Base-by-base conservation (phyloP, 352 stramenopile genomes). In the Pythium oligandrum region DNA sequence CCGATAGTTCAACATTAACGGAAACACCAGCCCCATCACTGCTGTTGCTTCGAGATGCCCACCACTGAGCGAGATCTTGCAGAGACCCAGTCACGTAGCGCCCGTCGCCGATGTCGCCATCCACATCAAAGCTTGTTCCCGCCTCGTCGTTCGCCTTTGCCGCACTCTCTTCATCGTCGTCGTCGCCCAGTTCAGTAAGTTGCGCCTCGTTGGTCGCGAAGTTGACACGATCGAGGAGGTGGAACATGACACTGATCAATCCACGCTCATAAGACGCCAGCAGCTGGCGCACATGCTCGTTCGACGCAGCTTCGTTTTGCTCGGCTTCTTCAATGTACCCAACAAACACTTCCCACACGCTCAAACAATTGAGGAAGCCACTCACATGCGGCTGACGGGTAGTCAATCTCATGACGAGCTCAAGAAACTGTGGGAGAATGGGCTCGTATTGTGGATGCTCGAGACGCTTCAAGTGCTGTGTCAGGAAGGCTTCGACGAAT, bases 271-370 rank as follows among this genome's bases (percentile, higher is more conserved):
- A 93, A 0, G 78, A 71, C 0, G 63, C 73, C 9, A 93, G 59
- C 4, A 88, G 73, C 26, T 61, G 58, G 2, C 71, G 58, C 3
- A 76, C 56, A 1, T 55, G 68, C 10, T 87, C 77, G 42, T 85
- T 85, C 2, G 73, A 64, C 3, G 75, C 75, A 4, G 64, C 72
- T 66, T 88, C 80, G 39, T 88, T 78, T 39, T 84, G 73, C 52
- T 91, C 77, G 1, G 78, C 66, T 52, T 91, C 80, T 60, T 93
- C 83, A 49, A 93, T 76, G 48, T 91, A 89, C 12, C 73, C 71
- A 11, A 93, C 80, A 48, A 93, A 88, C 4, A 93, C 78, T 32
- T 93, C 80, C 83, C 83, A 93, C 5, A 91, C 73, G 31, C 68
- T 80, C 37, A 93, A 52, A 44, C 83, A 93, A 56, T 91, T 89